These are phyloP conservation scores for Clarkia xantiana DNA, from an alignment of 345 rosid genomes.

Conservation along the genomic window DNA sequence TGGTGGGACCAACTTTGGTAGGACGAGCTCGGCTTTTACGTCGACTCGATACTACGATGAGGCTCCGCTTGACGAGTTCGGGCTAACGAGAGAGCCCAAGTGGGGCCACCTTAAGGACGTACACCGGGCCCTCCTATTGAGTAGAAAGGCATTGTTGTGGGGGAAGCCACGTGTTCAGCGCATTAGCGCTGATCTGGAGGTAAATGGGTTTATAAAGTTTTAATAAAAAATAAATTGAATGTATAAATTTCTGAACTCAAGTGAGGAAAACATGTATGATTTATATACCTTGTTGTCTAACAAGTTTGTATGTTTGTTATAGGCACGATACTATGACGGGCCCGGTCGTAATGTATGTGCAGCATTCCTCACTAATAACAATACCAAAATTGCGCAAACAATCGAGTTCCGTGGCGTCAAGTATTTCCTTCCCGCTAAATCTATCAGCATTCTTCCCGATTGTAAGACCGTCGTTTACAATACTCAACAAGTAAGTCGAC, in stretches of 20 bases:
- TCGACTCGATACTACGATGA: slow-evolving; percentile 43
- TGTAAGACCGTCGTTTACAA: slow-evolving; percentile 31
- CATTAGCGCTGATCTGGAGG: slow-evolving; percentile 19
- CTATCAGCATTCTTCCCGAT: slow-evolving; percentile 35
- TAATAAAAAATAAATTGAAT: not conserved
- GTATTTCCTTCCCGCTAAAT: slow-evolving; percentile 21
- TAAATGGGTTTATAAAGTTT: slow-evolving; percentile 1
- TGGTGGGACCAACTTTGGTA: slow-evolving; percentile 39
- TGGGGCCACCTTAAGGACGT: slow-evolving; percentile 41
- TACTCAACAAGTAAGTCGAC: slow-evolving; percentile 12
- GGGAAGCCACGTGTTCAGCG: slow-evolving; percentile 16
- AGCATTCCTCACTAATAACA: slow-evolving; percentile 34
- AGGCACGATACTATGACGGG: slow-evolving; percentile 22
- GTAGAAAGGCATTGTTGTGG: slow-evolving; percentile 26
- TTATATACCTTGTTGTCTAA: too few species aligned
- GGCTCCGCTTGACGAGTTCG: slow-evolving; percentile 40
- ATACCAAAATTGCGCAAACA: slow-evolving; percentile 7
- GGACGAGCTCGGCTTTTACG: slow-evolving; percentile 29
- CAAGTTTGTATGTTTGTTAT: slow-evolving; percentile 8
- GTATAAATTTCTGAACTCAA: not conserved
- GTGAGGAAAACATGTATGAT: too few species aligned
- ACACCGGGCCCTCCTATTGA: slow-evolving; percentile 23
- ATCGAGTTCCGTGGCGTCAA: slow-evolving; percentile 19
- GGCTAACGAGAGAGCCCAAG: slow-evolving; percentile 34
- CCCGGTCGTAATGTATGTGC: slow-evolving; percentile 17